Conservation (phyloP, 2,329 filamentous ascomycete species). For the Colletotrichum tanaceti region DNA sequence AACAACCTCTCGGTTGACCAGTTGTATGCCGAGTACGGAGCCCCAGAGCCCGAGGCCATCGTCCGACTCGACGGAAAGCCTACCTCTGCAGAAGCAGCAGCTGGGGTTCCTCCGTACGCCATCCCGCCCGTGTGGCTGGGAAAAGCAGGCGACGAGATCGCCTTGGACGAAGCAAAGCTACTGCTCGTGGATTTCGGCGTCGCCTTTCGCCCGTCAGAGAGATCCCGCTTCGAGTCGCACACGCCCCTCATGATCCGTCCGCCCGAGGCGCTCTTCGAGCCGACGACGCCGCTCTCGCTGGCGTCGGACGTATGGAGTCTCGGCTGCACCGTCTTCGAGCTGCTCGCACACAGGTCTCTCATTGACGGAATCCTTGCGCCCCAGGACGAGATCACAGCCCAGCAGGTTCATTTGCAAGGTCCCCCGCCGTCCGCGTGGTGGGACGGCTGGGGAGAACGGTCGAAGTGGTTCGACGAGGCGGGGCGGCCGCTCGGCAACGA, state of each 20-base stretch:
- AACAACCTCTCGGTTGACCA: conserved; percentile 44
- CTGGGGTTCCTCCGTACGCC: conserved; percentile 47
- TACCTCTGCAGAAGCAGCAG: conserved; percentile 14
- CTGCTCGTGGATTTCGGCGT: conserved; percentile 52
- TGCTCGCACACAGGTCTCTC: conserved; percentile 46
- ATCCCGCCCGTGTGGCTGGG: conserved; percentile 51
- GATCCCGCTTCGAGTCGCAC: conserved; percentile 44
- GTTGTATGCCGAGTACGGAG: conserved; percentile 45
- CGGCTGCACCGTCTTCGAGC: conserved; percentile 47
- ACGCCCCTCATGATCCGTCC: conserved; percentile 48
- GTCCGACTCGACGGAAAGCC: conserved; percentile 19
- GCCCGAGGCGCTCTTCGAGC: conserved; percentile 53
- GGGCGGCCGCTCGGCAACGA: conserved; percentile 34
- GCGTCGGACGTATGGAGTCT: conserved; percentile 49
- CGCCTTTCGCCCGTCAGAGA: conserved; percentile 47
- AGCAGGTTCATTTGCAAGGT: conserved; percentile 49
- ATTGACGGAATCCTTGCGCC: conserved; percentile 47
- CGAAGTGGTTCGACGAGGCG: conserved; percentile 33
- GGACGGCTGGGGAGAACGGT: conserved; percentile 44
- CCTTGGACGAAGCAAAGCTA: conserved; percentile 42
- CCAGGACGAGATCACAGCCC: conserved; percentile 46
- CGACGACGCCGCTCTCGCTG: conserved; percentile 47
- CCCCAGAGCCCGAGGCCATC: conserved; percentile 44
- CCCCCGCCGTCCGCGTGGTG: conserved; percentile 47
- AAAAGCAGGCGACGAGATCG: conserved; percentile 47